Conservation (phyloP, 2,329 filamentous ascomycete genomes). For the Alternaria dauci region DNA sequence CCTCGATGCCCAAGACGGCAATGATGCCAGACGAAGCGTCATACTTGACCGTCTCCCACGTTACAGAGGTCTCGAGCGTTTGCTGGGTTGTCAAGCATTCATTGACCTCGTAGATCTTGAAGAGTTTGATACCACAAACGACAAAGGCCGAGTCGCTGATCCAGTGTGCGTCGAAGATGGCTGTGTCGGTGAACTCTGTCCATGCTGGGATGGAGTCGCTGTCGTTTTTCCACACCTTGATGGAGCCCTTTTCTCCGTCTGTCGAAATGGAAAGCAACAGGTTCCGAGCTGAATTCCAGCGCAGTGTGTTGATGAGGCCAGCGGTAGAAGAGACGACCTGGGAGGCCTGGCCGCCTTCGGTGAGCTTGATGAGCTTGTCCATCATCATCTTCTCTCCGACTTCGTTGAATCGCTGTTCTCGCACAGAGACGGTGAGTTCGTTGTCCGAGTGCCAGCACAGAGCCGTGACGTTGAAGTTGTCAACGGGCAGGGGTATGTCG, state of each 20-base stretch:
- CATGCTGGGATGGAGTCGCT: conserved; percentile 51
- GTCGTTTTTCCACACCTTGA: conserved; percentile 51
- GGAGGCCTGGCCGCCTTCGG: conserved; percentile 39
- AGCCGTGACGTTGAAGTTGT: conserved; percentile 47
- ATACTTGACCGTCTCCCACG: conserved; percentile 52
- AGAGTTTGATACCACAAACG: conserved; percentile 53
- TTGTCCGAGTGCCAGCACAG: conserved; percentile 47
- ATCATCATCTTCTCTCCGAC: conserved; percentile 49
- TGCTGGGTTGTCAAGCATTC: conserved; percentile 38
- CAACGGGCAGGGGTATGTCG: conserved; percentile 41
- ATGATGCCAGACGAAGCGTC: conserved; percentile 53
- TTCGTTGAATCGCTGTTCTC: conserved; percentile 48
- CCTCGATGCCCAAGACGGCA: conserved; percentile 44
- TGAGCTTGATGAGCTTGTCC: conserved; percentile 49
- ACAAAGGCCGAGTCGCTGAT: conserved; percentile 54
- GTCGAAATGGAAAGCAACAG: conserved; percentile 50
- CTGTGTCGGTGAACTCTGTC: conserved; percentile 52
- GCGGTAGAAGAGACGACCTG: conserved; percentile 49
- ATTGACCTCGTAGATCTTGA: conserved; percentile 50
- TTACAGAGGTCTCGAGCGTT: conserved; percentile 43
- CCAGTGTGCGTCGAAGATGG: conserved; percentile 57
- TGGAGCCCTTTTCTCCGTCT: conserved; percentile 50
- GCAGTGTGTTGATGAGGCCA: conserved; percentile 48
- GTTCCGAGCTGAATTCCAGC: conserved; percentile 47
- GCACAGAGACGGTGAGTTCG: conserved; percentile 47